Percentiles rank a stretch among this genome's conserved stretches.
These are phyloP conservation scores for Helotiales sp. DNA, from an alignment of 2,329 filamentous ascomycete species.

Conservation along the genomic window DNA sequence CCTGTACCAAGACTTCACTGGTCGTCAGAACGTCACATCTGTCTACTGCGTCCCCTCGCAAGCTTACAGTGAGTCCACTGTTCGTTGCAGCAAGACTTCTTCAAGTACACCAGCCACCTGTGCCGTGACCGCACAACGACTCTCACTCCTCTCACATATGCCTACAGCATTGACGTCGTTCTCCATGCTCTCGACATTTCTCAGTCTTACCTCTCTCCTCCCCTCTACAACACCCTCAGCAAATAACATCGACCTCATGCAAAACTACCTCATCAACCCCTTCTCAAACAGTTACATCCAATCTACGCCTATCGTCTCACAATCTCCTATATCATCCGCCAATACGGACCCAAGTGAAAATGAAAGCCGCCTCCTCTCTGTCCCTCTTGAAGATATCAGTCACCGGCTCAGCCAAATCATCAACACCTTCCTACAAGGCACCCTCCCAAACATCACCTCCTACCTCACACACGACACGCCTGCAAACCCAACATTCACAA, in stretches of 20 bases:
- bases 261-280: conserved; percentile 33
- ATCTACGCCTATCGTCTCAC: conserved; percentile 18
- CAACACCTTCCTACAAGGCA: conserved; percentile 30
- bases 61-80: conserved; percentile 31
- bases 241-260: conserved; percentile 28
- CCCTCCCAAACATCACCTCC: conserved; percentile 17
- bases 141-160: conserved; percentile 25
- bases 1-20: conserved; percentile 36
- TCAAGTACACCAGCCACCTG: conserved; percentile 18
- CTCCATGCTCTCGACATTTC: conserved; percentile 21
- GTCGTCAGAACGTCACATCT: conserved; percentile 30
- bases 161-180: conserved; percentile 26
- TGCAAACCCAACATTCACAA: background rate
- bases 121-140: conserved; percentile 27
- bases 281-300: conserved; percentile 29
- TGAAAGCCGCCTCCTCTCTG: conserved; percentile 25
- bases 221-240: conserved; percentile 19
- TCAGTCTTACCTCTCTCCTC: conserved; percentile 23
- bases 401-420: conserved; percentile 26
- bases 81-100: conserved; percentile 24
- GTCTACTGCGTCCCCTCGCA: conserved; percentile 34
- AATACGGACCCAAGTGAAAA: background rate
- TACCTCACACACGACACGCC: conserved; percentile 21
- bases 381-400: conserved; percentile 30
- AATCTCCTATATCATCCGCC: background rate